Evolutionary conservation across 805 yeast species (phyloP), one percentile per base, ranked within the genome.

Genomic region (Lachancea meyersii): DNA sequence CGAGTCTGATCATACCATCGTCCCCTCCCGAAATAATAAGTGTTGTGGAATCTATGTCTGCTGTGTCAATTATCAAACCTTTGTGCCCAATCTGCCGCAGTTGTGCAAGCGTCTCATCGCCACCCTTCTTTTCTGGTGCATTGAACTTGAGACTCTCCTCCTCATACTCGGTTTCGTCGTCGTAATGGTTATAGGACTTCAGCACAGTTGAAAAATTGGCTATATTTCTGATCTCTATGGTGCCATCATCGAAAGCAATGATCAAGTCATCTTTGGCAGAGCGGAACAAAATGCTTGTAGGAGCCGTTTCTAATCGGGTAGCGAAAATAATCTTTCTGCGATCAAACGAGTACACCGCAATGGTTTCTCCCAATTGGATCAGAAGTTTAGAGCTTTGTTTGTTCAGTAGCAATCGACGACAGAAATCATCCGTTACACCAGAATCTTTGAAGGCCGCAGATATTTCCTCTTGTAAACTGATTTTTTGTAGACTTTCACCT

Each of bases 311-410:
- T 20, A 50, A 32, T 10, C 40, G 43, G 17, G 46, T 43, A 28
- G 55, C 50, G 11, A 53, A 35, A 2, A 56, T 40, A 3, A 55
- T 47, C 37, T 53, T 51, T 46, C 53, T 58, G 31, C 58, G 60
- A 40, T 60, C 65, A 36, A 60, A 60, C 2, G 66, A 61, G 45
- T 61, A 61, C 7, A 58, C 38, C 2, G 58, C 35, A 2, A 59
- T 27, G 21, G 41, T 46, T 17, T 47, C 50, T 5, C 43, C 46
- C 16, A 56, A 27, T 35, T 57, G 60, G 5, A 61, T 49, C 30
- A 61, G 37, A 20, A 60, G 32, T 45, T 58, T 60, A n/a, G 64
- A 60, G 17, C 53, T 57, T 32, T 51, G 55, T 41, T 58, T 57
- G 38, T 60, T 60, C 31, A 59, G 47, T 22, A 43, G 45, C 33